Percentiles rank a stretch among this genome's conserved stretches.
phyloP scores from a whole-genome alignment of 1,139 yeast species.

The Geotrichum cucujoidarum region DNA sequence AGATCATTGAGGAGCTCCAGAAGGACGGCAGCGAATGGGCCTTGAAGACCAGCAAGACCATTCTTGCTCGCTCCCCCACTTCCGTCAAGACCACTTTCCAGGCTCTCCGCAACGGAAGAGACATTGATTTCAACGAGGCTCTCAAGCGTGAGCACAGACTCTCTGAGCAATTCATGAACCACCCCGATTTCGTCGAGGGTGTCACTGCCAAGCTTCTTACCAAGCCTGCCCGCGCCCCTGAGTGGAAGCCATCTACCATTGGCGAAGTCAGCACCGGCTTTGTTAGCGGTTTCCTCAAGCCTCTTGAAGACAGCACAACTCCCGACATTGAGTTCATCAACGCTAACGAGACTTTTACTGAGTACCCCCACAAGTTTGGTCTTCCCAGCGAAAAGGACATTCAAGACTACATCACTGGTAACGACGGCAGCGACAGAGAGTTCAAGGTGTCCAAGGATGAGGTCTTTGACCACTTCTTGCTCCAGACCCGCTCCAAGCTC shows the following conservation, averaged over 20 bases:
- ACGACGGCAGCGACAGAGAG: conserved; percentile 61
- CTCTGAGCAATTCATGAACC: conserved; percentile 70
- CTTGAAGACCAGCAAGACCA: conserved; percentile 48
- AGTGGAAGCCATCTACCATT: conserved; percentile 45
- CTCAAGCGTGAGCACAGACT: conserved; percentile 68
- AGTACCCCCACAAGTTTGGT: conserved; percentile 75
- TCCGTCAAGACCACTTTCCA: conserved; percentile 71
- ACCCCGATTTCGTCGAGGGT: conserved; percentile 67
- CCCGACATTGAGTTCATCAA: conserved; percentile 41
- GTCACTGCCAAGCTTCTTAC: conserved; percentile 65
- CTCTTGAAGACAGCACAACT: conserved; percentile 26
- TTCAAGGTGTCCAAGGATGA: conserved; percentile 65
- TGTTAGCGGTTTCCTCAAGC: conserved; percentile 17
- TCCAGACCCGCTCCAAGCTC: conserved; percentile 48
- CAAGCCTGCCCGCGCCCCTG: conserved; percentile 56
- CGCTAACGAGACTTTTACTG: conserved; percentile 49
- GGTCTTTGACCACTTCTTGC: conserved; percentile 56
- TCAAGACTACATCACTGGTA: conserved; percentile 57
- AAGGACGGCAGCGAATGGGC: conserved; percentile 66
- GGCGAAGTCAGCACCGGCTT: conserved; percentile 30
- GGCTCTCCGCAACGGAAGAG: conserved; percentile 58
- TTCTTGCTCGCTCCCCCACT: conserved; percentile 64
- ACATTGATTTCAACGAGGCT: conserved; percentile 58
- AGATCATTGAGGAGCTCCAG: conserved; percentile 53
- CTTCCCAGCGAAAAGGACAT: conserved; percentile 65